Evolutionary conservation across 2,329 filamentous ascomycete species (phyloP).

Genomic region (Aspergillus sp.): DNA sequence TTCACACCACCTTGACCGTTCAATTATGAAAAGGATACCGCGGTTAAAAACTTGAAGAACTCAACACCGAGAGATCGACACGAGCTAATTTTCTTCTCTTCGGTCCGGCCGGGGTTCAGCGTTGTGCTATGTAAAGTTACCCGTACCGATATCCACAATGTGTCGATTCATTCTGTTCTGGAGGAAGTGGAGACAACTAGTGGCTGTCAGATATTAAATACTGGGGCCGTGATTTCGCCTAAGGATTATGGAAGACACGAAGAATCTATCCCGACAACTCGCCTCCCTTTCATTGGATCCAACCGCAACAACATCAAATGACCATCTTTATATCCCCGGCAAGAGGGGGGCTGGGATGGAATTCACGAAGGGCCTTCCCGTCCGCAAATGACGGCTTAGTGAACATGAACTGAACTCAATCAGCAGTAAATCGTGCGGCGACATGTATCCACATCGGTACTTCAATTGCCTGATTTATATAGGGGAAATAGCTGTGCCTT

Average conservation of each 20-base stretch:
- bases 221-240: neutral
- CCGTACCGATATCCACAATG: neutral
- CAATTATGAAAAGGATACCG: neutral
- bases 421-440: neutral
- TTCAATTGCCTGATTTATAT: neutral
- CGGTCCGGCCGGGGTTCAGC: neutral
- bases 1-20: neutral
- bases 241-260: neutral
- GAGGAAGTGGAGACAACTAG: neutral
- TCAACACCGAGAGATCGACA: neutral
- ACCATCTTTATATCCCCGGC: neutral
- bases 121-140: neutral
- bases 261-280: neutral
- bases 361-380: neutral
- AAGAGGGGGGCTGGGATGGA: neutral
- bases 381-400: neutral
- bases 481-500: neutral
- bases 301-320: neutral
- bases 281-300: neutral
- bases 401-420: neutral
- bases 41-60: neutral
- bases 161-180: neutral
- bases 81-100: neutral
- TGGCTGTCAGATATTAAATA: neutral
- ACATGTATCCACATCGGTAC: neutral